A percentile compares a stretch with the other conserved stretches of the same genome.
Conservation (phyloP, 306 rosid species). For the Prinsepia uniflora region DNA sequence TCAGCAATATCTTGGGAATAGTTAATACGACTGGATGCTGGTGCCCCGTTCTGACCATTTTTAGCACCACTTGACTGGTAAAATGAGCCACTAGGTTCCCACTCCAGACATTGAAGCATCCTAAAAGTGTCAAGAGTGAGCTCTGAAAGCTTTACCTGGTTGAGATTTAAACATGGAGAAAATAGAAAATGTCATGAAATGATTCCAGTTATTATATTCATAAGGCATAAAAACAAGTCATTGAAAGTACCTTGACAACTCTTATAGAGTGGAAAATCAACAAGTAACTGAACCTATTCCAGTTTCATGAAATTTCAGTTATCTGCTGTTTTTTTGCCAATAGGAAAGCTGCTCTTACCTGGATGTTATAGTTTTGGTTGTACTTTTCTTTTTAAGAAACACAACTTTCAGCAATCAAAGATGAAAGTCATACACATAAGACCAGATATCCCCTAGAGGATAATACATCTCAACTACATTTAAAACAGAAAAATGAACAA, state of each 20-base stretch:
- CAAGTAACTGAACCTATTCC: background rate
- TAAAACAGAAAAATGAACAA: background rate
- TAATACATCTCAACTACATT: background rate
- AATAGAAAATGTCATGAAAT: conserved; percentile 20
- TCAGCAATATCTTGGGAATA: conserved; percentile 76
- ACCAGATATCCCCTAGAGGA: background rate
- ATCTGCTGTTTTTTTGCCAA: background rate
- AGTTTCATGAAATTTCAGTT: background rate
- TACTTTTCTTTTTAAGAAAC: background rate
- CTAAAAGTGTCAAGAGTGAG: conserved; percentile 89
- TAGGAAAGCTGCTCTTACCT: background rate
- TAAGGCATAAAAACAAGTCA: background rate
- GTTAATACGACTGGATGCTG: conserved; percentile 57
- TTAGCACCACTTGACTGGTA: conserved; percentile 57
- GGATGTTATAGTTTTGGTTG: background rate
- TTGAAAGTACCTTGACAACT: background rate
- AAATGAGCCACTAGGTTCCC: conserved; percentile 95
- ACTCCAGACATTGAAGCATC: conserved; percentile 95
- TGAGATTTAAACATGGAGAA: conserved; percentile 20
- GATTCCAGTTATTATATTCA: conserved; percentile 5
- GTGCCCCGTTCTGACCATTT: conserved; percentile 60
- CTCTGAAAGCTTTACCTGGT: conserved; percentile 90
- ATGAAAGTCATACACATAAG: background rate
- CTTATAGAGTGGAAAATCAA: background rate
- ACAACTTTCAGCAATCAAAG: background rate